Evolutionary conservation across 2,329 filamentous ascomycete genomes (phyloP).

Genomic region (Cladosporium sp.): DNA sequence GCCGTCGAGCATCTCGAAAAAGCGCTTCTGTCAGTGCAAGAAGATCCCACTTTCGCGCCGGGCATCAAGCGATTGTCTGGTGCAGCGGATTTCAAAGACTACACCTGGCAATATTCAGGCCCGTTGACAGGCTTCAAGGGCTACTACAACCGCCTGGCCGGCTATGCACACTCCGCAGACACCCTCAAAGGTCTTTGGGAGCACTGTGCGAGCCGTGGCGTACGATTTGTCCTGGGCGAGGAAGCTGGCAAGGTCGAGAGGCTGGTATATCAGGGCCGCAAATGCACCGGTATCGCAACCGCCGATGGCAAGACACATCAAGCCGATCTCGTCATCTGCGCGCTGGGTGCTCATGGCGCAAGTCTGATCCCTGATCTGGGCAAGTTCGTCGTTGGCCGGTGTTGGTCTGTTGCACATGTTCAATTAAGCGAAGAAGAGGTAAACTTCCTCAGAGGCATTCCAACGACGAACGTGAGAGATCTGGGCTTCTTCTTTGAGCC

Average conservation of each 20-base stretch:
- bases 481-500: slow-evolving; percentile 65
- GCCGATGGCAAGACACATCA: slow-evolving; percentile 36
- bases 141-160: slow-evolving; percentile 55
- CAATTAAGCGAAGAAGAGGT: slow-evolving; percentile 54
- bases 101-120: slow-evolving; percentile 48
- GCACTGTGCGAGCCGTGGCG: slow-evolving; percentile 37
- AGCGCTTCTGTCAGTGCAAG: slow-evolving; percentile 39
- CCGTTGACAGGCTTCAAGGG: slow-evolving; percentile 52
- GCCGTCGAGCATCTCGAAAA: slow-evolving; percentile 45
- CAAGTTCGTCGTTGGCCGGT: slow-evolving; percentile 50
- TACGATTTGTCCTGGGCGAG: slow-evolving; percentile 43
- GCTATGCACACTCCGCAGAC: slow-evolving; percentile 55
- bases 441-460: slow-evolving; percentile 52
- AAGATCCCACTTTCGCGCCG: slow-evolving; percentile 37
- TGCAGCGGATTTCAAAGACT: slow-evolving; percentile 38
- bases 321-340: slow-evolving; percentile 45
- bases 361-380: slow-evolving; percentile 48
- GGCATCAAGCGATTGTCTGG: slow-evolving; percentile 38
- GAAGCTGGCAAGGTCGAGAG: slow-evolving; percentile 35
- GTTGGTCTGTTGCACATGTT: slow-evolving; percentile 58
- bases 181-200: slow-evolving; percentile 47
- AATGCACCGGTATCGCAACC: slow-evolving; percentile 36
- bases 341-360: slow-evolving; percentile 49
- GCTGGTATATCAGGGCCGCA: slow-evolving; percentile 38
- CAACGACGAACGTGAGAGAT: slow-evolving; percentile 58